phyloP scores from a whole-genome alignment of 176 grass and related monocot species.

The Raddia distichophylla region DNA sequence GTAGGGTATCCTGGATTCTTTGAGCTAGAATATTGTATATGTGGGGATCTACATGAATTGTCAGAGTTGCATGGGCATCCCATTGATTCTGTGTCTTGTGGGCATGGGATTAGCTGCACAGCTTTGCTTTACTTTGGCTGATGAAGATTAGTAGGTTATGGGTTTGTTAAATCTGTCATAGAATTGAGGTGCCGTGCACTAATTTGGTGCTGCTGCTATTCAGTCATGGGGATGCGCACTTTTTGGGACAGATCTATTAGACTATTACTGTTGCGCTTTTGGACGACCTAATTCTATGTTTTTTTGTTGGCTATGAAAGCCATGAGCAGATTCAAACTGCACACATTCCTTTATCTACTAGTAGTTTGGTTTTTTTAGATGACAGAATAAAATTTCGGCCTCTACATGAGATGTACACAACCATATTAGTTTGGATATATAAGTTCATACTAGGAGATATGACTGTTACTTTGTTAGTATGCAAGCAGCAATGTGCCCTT shows the following conservation, averaged over 20 bases:
- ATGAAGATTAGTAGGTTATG: background rate
- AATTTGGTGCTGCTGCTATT: background rate
- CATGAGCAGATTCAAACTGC: background rate
- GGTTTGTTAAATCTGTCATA: background rate
- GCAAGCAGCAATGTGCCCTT: background rate
- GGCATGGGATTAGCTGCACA: background rate
- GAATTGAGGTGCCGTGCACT: background rate
- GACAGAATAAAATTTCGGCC: no score
- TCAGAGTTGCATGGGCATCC: background rate
- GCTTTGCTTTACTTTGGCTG: background rate
- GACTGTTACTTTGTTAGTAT: background rate
- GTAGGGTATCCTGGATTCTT: background rate
- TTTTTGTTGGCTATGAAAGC: no score
- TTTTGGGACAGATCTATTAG: background rate
- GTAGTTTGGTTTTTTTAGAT: background rate
- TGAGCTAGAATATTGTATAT: background rate
- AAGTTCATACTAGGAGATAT: background rate
- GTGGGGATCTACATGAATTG: background rate
- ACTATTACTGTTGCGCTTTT: constrained; percentile 1
- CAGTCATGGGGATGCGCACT: background rate
- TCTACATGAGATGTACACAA: no score
- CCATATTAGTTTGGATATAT: background rate
- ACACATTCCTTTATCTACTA: background rate
- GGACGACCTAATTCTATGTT: background rate
- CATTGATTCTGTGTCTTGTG: background rate